These are phyloP conservation scores for Hawksworthiomyces lignivorus DNA, from an alignment of 2,329 filamentous ascomycete species.

Conservation along the genomic window DNA sequence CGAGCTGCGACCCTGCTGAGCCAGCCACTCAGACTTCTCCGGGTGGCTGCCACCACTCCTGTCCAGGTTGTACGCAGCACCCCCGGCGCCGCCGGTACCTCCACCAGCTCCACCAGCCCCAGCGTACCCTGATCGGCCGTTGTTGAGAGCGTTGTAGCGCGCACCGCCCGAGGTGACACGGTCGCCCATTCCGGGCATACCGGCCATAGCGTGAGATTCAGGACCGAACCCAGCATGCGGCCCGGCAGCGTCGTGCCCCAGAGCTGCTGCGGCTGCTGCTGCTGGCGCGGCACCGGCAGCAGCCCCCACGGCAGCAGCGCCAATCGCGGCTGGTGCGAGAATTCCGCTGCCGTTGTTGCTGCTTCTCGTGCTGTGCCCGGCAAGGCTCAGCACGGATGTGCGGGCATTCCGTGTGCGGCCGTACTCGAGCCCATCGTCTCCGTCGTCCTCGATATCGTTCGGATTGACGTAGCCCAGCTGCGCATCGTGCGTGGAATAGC, in stretches of 20 bases:
- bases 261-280: conserved; percentile 19
- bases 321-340: conserved; percentile 31
- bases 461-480: conserved; percentile 61
- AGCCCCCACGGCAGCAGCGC: conserved; percentile 25
- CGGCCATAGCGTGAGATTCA: not conserved
- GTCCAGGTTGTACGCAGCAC: conserved; percentile 20
- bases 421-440: conserved; percentile 71
- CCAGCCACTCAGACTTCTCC: conserved; percentile 63
- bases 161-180: conserved; percentile 4
- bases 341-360: conserved; percentile 29
- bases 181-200: not conserved
- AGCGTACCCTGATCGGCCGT: conserved; percentile 9
- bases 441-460: conserved; percentile 75
- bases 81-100: conserved; percentile 1
- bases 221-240: too few relatives aligned
- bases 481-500: conserved; percentile 44
- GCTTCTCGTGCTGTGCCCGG: conserved; percentile 35
- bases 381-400: conserved; percentile 53
- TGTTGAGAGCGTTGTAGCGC: conserved; percentile 50
- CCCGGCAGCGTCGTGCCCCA: conserved; percentile 22
- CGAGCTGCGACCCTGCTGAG: conserved; percentile 48
- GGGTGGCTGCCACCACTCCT: conserved; percentile 22
- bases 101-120: not conserved
- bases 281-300: conserved; percentile 19
- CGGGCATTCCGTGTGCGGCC: conserved; percentile 35